Conservation (phyloP, 1,284 basidiomycete species). For the Erythrobasidium hasegawianum region DNA sequence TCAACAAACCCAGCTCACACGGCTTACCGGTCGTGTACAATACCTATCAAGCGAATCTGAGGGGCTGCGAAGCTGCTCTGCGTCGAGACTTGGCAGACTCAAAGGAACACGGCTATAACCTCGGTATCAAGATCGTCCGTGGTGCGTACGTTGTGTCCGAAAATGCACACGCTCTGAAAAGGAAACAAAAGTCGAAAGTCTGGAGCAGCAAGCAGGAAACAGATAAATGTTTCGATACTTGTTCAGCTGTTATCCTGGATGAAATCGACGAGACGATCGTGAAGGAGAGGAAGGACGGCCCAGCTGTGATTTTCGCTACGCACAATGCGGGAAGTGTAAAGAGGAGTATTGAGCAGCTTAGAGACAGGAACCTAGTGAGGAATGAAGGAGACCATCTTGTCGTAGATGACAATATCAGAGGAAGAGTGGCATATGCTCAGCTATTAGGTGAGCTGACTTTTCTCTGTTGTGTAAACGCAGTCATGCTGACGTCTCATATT, state of each 20-base stretch:
- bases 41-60: constrained; percentile 40
- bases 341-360: constrained; percentile 36
- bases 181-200: constrained; percentile 52
- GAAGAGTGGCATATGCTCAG: constrained; percentile 43
- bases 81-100: constrained; percentile 11
- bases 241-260: constrained; percentile 61
- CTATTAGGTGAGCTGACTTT: constrained; percentile 39
- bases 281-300: constrained; percentile 6
- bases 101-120: constrained; percentile 58
- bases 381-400: constrained; percentile 27
- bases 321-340: constrained; percentile 44
- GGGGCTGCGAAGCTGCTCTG: constrained; percentile 1
- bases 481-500: background rate
- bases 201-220: constrained; percentile 69
- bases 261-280: constrained; percentile 52
- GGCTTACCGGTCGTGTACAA: constrained; percentile 44
- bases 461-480: background rate
- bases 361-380: constrained; percentile 36
- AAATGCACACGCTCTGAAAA: constrained; percentile 49
- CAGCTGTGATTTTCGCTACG: constrained; percentile 40
- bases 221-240: constrained; percentile 72
- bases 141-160: constrained; percentile 89
- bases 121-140: constrained; percentile 91
- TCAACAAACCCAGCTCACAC: constrained; percentile 37
- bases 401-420: constrained; percentile 40